A percentile compares a stretch with the other conserved stretches of the same genome.
Conservation (phyloP, 2,329 filamentous ascomycete genomes). For the Bipolaris cookei region DNA sequence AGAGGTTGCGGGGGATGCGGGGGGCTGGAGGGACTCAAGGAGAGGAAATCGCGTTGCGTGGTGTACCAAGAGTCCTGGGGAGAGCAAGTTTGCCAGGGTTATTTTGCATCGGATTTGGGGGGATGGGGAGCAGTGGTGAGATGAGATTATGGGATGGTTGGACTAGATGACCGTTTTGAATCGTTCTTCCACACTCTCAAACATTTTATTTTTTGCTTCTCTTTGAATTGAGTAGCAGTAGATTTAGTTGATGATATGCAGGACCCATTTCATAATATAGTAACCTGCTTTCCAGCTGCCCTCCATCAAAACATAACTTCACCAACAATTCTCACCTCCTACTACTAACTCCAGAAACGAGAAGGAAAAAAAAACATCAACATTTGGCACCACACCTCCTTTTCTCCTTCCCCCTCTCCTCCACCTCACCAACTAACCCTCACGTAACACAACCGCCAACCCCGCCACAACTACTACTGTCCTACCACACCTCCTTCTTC, state of each 20-base stretch:
- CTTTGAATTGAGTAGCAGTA: no score
- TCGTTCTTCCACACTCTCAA: background rate
- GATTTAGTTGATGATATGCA: no score
- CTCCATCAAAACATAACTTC: no score
- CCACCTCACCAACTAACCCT: no score
- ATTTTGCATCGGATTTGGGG: constrained; percentile 71
- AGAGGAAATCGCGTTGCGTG: constrained; percentile 82
- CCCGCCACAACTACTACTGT: background rate
- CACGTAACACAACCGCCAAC: background rate
- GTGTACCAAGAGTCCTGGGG: constrained; percentile 72
- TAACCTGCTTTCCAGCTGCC: no score
- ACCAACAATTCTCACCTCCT: no score
- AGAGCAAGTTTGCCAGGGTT: constrained; percentile 68
- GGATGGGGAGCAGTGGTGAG: constrained; percentile 19
- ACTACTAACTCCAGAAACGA: no score
- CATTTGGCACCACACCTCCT: no score
- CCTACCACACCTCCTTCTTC: background rate
- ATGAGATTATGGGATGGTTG: background rate
- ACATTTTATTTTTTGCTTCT: no score
- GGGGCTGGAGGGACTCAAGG: constrained; percentile 74
- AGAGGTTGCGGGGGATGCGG: constrained; percentile 70
- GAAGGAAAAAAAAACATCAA: no score
- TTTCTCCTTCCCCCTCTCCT: no score
- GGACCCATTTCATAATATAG: no score
- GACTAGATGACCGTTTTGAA: background rate